Percentiles rank a stretch among this genome's conserved stretches.
Conservation (phyloP, 495 filamentous ascomycete species). For the Penicillium maclennaniae region DNA sequence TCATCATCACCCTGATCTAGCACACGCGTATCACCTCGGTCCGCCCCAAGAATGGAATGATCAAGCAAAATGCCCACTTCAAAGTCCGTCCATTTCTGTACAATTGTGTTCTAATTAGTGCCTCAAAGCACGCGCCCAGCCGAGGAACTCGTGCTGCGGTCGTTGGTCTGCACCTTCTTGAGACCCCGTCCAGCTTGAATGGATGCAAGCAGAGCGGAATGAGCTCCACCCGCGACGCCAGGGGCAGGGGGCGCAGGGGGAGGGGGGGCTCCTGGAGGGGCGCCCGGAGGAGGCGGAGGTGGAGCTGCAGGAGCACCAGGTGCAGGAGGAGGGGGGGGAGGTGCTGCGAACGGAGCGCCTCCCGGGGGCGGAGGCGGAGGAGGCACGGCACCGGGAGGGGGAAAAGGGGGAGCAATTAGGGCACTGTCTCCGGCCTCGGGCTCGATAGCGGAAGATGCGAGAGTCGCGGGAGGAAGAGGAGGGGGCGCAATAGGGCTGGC, state of each 20-base stretch:
- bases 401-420: constrained; percentile 18
- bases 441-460: constrained; percentile 28
- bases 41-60: neutral
- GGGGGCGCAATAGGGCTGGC: constrained; percentile 29
- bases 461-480: constrained; percentile 26
- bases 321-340: constrained; percentile 31
- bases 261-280: constrained; percentile 39
- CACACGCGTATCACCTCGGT: neutral
- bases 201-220: constrained; percentile 68
- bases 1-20: neutral
- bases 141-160: constrained; percentile 65
- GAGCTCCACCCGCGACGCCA: constrained; percentile 42
- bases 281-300: constrained; percentile 30
- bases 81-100: constrained; percentile 16
- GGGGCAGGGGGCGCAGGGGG: constrained; percentile 54
- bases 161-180: constrained; percentile 80
- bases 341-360: constrained; percentile 21
- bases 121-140: constrained; percentile 65
- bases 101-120: constrained; percentile 15
- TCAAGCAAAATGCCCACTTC: neutral
- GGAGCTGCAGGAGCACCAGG: constrained; percentile 22
- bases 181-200: constrained; percentile 75
- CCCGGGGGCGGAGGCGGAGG: constrained; percentile 37
- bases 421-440: constrained; percentile 19
- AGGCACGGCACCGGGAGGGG: constrained; percentile 24